These are phyloP conservation scores for Zea mays DNA, from an alignment of 176 grass and related monocot species.

Conservation along the genomic window DNA sequence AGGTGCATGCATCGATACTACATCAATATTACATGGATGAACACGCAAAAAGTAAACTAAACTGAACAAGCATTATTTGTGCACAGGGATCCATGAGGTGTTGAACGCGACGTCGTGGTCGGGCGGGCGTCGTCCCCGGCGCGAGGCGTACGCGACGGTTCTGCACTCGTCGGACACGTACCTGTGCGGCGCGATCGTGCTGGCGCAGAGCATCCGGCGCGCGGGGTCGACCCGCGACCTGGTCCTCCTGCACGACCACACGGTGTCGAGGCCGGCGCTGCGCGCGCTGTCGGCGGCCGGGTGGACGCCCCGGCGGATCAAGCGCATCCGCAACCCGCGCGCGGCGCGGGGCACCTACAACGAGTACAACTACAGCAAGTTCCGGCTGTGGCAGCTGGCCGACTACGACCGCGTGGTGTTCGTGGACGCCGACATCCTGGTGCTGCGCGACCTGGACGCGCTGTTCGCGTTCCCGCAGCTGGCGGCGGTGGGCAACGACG, in stretches of 20 bases:
- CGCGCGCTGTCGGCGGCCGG: slow-evolving; percentile 60
- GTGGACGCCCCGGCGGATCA: slow-evolving; percentile 59
- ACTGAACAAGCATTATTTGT: not conserved
- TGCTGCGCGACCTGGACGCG: slow-evolving; percentile 75
- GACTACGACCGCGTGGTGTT: slow-evolving; percentile 84
- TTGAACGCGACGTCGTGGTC: not conserved
- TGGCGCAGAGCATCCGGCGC: slow-evolving; percentile 78
- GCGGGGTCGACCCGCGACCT: slow-evolving; percentile 73
- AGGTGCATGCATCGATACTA: too few species aligned
- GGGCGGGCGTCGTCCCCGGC: slow-evolving; percentile 15
- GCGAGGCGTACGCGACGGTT: slow-evolving; percentile 89
- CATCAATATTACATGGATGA: too few species aligned
- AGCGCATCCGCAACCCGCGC: slow-evolving; percentile 83
- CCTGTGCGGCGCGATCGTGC: slow-evolving; percentile 85
- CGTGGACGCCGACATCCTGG: slow-evolving; percentile 88
- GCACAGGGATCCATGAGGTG: slow-evolving; percentile 50
- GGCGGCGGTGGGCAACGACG: slow-evolving; percentile 73
- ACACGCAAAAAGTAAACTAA: not conserved
- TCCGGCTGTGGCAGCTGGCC: slow-evolving; percentile 88
- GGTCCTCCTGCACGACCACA: slow-evolving; percentile 84
- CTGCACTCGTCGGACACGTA: slow-evolving; percentile 94
- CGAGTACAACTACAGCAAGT: slow-evolving; percentile 99
- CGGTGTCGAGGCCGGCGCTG: slow-evolving; percentile 54
- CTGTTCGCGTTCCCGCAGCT: slow-evolving; percentile 93
- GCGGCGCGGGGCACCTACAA: slow-evolving; percentile 72